Percentiles rank a stretch among this genome's conserved stretches.
phyloP scores from a whole-genome alignment of 768 basidiomycete species.

The Gautieria morchelliformis region DNA sequence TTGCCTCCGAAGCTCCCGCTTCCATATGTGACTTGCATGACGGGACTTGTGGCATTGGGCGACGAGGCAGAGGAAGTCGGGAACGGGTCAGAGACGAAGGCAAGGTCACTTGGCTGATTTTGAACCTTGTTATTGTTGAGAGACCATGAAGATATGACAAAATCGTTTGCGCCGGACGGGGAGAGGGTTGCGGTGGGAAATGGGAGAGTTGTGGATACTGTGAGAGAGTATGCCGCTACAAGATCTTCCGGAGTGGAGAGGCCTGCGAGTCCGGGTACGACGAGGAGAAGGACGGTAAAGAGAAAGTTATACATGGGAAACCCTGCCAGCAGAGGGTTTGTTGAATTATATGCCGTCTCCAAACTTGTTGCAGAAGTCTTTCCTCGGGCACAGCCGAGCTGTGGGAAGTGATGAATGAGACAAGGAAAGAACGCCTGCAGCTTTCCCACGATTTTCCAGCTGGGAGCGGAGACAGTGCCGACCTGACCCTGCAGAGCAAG shows the following conservation, averaged over 20 bases:
- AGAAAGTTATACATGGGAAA: not conserved
- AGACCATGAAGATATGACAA: conserved; percentile 50
- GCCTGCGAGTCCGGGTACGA: not conserved
- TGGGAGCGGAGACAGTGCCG: no score
- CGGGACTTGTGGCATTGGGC: conserved; percentile 23
- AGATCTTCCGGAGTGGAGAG: conserved; percentile 16
- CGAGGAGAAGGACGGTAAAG: not conserved
- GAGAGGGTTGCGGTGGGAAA: conserved; percentile 55
- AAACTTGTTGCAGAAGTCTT: not conserved
- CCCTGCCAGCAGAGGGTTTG: not conserved
- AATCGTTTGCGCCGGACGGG: conserved; percentile 37
- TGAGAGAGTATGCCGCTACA: conserved; percentile 43
- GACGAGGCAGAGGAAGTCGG: conserved; percentile 25
- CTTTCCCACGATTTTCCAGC: no score
- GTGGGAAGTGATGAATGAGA: no score
- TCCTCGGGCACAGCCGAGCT: not conserved
- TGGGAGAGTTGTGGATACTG: conserved; percentile 51
- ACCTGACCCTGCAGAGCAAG: no score
- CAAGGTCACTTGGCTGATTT: conserved; percentile 43
- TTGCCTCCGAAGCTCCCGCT: conserved; percentile 47
- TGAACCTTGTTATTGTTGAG: conserved; percentile 53
- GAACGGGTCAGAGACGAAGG: conserved; percentile 62
- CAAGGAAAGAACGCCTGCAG: no score
- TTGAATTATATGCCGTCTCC: not conserved
- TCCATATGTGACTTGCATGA: conserved; percentile 56